Evolutionary conservation across 106 monocot species (phyloP), one percentile per base, ranked within the genome.

Genomic region (Cymbidium sinense): DNA sequence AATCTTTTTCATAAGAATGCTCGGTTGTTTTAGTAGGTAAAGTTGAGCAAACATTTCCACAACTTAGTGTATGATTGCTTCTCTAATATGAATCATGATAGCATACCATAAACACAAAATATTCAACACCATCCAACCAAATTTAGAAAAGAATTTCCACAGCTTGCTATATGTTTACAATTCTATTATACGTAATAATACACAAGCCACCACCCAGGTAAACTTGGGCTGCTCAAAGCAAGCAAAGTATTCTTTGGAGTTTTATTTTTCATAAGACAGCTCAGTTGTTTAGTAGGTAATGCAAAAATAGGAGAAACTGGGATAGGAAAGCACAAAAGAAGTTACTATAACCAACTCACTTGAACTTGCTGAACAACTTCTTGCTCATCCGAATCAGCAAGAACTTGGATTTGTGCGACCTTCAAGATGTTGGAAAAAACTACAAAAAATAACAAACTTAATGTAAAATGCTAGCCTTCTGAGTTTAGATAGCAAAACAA

Each of bases 351-450:
- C 8, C 7, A 41, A 85, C 80, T 84, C 70, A 99, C 98, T 83
- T 99, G 99, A 82, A 99, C 86, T 91, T 95, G 95, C 77, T 95
- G 92, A 41, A 95, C 95, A 31, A 91, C 99, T 88, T 99, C 99
- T 33, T 95, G 99, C 20, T 95, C 99, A 83, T 99, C 99, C 43
- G 99, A 92, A 86, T 99, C 99, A 77, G 99, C 99, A 70, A 99
- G 85, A 69, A 99, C 86, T 84, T 99, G 99, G 79, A 99, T 99
- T 75, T 99, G 99, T 15, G 83, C 84, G 18, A 84, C 88, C 80
- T 99, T 99, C 90, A 99, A 88, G 47, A 93, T 91, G 73, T 93
- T 99, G 70, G 99, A 99, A 77, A 99, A 99, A 89, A 95, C 99
- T 99, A 79, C 39, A 85, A 74, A 81, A 82, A 69, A 64, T 31